Base-by-base conservation (phyloP, 1,139 yeast species). In the Kodamaea suecica region DNA sequence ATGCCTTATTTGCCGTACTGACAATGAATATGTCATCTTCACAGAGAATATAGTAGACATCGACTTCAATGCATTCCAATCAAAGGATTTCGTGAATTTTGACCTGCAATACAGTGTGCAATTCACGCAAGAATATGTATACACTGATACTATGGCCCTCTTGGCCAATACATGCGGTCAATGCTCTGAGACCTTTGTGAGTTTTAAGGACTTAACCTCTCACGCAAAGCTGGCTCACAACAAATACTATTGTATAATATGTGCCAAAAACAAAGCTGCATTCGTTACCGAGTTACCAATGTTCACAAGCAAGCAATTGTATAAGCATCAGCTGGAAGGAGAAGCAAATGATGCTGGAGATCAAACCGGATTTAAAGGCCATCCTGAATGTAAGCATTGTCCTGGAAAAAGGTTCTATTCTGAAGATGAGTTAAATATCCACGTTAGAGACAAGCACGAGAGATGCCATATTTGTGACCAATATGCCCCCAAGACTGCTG, bases 381-480 rank as follows among this genome's bases (percentile, higher is more conserved):
- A 92, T 54, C 97, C 97, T 0, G 71, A 73, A 45, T 92, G 99
- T 68, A 78, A 77, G 45, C 86, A 86, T 56, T 92, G 98, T 59
- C 63, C 74, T 4, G 78, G 79, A 1, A 72, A 67, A 45, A 61
- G 95, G 39, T 90, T 86, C 55, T 92, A 92, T 55, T 87, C 96
- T 0, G 88, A 80, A 36, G 97, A 92, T 53, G 97, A 90, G 55
- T 68, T 88, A 48, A 79, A 77, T 49, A 61, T 80, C 27, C 99
- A 92, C 57, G 74, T 92, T 61, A 70, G 96, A 48, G 86, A 86
- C 42, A 66, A 67, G 36, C 98, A 92, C 57, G 97, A 90, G 55
- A 78, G 82, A 47, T 92, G 99, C 57, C 85, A 82, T 49, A 79
- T 94, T 26, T 92, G 99, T 63, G 95, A 88, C 48, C 81, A 77